Evolutionary conservation across 345 rosid genomes (phyloP).

Genomic region (Camelina hispida): DNA sequence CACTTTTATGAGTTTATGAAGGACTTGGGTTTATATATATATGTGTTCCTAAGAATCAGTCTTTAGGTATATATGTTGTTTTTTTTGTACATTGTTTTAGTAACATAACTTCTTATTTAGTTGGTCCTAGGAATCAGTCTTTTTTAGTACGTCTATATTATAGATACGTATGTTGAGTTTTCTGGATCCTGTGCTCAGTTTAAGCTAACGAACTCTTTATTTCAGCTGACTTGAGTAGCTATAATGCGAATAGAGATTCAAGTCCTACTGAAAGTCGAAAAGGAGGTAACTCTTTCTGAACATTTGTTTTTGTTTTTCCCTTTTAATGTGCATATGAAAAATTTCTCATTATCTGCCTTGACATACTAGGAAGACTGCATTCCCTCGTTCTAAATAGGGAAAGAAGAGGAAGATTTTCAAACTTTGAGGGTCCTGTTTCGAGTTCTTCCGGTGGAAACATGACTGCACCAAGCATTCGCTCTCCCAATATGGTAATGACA

Average conservation of each 20-base stretch:
- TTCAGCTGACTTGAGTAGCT: conserved; percentile 66
- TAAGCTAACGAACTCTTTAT: conserved; percentile 38
- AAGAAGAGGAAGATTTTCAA: conserved; percentile 72
- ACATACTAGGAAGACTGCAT: conserved; percentile 68
- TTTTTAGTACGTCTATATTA: not conserved
- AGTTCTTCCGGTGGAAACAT: conserved; percentile 52
- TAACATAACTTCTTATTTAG: conserved; percentile 19
- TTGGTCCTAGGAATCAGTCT: not conserved
- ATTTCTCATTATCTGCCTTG: conserved; percentile 35
- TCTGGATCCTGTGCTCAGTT: conserved; percentile 28
- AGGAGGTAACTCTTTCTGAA: conserved; percentile 63
- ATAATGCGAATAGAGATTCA: conserved; percentile 57
- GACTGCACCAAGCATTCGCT: conserved; percentile 50
- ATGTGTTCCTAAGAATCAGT: conserved; percentile 24
- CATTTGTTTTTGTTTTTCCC: conserved; percentile 2
- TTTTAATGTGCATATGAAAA: conserved; percentile 17
- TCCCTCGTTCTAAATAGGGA: conserved; percentile 69
- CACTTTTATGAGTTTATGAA: conserved; percentile 8
- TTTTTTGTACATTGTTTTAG: not conserved
- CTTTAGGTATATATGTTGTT: conserved; percentile 20
- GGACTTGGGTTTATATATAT: conserved; percentile 2
- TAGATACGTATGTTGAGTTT: not conserved
- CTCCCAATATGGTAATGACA: conserved; percentile 59
- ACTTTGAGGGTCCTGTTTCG: conserved; percentile 58
- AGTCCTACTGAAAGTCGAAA: conserved; percentile 57